Evolutionary conservation across 2,329 filamentous ascomycete genomes (phyloP), one percentile per base, ranked within the genome.

Genomic region (Fusarium sp.): DNA sequence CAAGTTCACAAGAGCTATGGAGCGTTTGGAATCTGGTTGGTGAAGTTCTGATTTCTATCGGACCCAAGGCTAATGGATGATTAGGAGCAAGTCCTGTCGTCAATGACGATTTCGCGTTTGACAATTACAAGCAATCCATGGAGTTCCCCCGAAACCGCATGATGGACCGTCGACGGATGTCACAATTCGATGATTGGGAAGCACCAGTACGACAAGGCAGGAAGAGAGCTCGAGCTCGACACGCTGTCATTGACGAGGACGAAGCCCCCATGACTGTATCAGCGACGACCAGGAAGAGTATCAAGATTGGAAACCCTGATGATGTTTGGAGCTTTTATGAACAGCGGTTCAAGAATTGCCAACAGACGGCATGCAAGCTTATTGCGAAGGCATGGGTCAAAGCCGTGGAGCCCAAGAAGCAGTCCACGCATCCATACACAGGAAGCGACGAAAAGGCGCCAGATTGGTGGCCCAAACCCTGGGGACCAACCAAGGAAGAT

Each of bases 371-470:
- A 8, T 90, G 89, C 78, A 93, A 93, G 76, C 80, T 89, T 24
- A 88, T 93, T 51, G 88, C 88, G 32, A 94, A 93, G 75, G 89
- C 87, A 12, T 93, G 91, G 87, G 88, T 94, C 60, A 92, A 92
- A 73, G 83, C 87, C 3, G 87, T 93, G 3, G 90, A 91, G 70
- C 91, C 91, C 0, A 92, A 91, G 78, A 94, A 94, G 76, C 91
- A 93, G 76, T 89, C 89, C 0, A 89, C 86, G 19, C 88, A 91
- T 69, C 91, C 91, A 0, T 94, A 94, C 72, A 91, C 88, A 2
- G 83, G 83, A n/a, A 86, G 84, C 30, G 85, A 89, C 44, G 84
- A 84, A 30, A 88, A 86, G 67, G 85, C 85, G 2, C 88, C 89
- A 1, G 85, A 85, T 50, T 91, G 89, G 89, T 91, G 89, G 89